Base-by-base conservation (phyloP, 768 basidiomycete species). In the Basidioascus undulatus region DNA sequence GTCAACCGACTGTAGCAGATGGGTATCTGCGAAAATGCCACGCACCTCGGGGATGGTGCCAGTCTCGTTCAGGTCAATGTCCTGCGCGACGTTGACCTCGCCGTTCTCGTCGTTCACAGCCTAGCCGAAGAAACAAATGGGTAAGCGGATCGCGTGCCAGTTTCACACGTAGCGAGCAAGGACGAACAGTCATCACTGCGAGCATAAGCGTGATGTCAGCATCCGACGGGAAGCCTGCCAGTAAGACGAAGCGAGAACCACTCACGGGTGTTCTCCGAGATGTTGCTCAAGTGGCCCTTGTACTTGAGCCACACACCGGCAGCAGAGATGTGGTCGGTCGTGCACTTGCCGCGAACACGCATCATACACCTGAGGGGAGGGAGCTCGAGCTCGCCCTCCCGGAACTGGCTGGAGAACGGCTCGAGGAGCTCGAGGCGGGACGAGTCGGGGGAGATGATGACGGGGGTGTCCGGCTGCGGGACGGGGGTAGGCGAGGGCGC, bases 241-340 rank as follows among this genome's bases (percentile, higher is more conserved):
- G 41, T 15, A 26, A 19, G 28, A 5, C 27, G 28, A 24, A 30
- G 20, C 37, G 13, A 42, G 1, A 40, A 15, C 7, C 36, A 68
- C 79, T 53, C 54, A 84, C 83, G 60, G 9, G 87, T 70, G 57
- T 96, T 96, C 60, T 94, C 83, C 4, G 87, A 84, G 45, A 94
- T 92, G 56, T 50, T 50, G 16, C 45, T 40, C 0, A 48, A 39
- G 34, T 50, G 47, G 25, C 62, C 92, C 57, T 96, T 96, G 65
- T 89, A 98, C 63, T 94, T 94, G 48, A 98, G 62, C 92, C 92
- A 98, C 26, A 86, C 82, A 3, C 92, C 92, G 25, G 92, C 92
- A 30, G 92, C 92, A 26, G 81, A 86, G 43, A 96, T 98, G 55
- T 96, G 92, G 53, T 98, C 92, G 15, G 92, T 98, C 11, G 92